phyloP scores from a whole-genome alignment of 2,329 filamentous ascomycete species.

The Neurospora sp. region DNA sequence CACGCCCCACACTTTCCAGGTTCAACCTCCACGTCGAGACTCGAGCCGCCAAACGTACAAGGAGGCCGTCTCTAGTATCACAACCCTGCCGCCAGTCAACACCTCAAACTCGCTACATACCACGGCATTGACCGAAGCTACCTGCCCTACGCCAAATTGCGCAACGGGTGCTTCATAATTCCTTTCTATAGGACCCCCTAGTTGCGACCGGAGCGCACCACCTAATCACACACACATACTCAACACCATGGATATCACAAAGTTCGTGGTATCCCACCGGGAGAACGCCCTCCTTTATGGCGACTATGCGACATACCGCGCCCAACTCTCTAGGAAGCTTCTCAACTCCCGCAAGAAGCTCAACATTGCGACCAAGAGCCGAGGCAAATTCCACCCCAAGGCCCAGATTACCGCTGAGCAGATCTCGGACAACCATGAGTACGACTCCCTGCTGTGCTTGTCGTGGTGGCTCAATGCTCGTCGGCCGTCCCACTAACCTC shows the following conservation, averaged over 20 bases:
- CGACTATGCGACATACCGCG: slow-evolving; percentile 79
- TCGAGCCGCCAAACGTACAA: background rate
- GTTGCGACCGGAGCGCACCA: background rate
- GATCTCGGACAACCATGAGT: slow-evolving; percentile 68
- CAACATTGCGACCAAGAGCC: slow-evolving; percentile 72
- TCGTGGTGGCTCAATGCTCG: background rate
- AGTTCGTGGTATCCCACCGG: slow-evolving; percentile 67
- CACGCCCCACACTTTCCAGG: background rate
- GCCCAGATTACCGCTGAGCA: slow-evolving; percentile 62
- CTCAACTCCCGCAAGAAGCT: slow-evolving; percentile 79
- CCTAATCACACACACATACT: background rate
- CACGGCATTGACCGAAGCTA: background rate
- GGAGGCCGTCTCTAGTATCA: background rate
- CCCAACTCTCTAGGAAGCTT: slow-evolving; percentile 69
- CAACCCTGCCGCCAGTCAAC: background rate
- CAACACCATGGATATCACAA: slow-evolving; percentile 74
- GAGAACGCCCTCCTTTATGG: slow-evolving; percentile 80
- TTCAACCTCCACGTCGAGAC: background rate
- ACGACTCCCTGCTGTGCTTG: slow-evolving; percentile 23
- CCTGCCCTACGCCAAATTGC: background rate
- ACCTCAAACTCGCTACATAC: background rate
- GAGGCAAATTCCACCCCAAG: slow-evolving; percentile 74
- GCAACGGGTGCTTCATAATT: background rate
- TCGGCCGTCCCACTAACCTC: slow-evolving; percentile 1
- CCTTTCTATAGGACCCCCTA: background rate